Percentiles rank a stretch among this genome's conserved stretches.
phyloP scores from a whole-genome alignment of 345 rosid species.

The Acer saccharum region DNA sequence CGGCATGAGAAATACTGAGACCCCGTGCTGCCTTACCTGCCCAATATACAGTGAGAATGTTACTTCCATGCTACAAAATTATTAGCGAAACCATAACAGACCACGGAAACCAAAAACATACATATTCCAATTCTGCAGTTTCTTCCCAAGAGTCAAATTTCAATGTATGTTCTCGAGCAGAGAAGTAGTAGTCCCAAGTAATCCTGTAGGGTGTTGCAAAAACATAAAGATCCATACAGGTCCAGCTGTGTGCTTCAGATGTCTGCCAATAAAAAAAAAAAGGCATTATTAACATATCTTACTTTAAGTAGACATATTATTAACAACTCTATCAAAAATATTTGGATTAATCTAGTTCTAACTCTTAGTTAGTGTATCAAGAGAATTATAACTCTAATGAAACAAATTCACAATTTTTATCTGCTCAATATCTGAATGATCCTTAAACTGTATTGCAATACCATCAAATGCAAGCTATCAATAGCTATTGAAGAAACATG shows the following conservation, averaged over 20 bases:
- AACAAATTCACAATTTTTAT: not conserved
- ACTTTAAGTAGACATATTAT: not conserved
- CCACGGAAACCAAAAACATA: conserved; percentile 31
- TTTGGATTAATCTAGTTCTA: not conserved
- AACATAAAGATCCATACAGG: conserved; percentile 96
- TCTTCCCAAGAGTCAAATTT: conserved; percentile 93
- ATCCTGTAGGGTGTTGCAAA: conserved; percentile 96
- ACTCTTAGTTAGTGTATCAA: not conserved
- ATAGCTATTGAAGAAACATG: not conserved
- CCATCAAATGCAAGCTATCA: no score
- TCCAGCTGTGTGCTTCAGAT: conserved; percentile 85
- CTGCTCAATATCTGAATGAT: not conserved
- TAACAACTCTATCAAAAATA: not conserved
- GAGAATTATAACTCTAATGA: not conserved
- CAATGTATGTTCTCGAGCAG: conserved; percentile 77
- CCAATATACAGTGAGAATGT: conserved; percentile 20
- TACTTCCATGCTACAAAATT: conserved; percentile 14
- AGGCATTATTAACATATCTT: not conserved
- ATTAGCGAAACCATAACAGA: conserved; percentile 3
- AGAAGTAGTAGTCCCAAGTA: conserved; percentile 96
- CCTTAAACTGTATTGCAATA: not conserved
- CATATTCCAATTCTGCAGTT: conserved; percentile 84
- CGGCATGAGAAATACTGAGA: conserved; percentile 96
- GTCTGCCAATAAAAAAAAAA: conserved; percentile 49
- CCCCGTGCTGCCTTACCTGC: conserved; percentile 92